These are phyloP conservation scores for Syzygium oleosum DNA, from an alignment of 345 rosid genomes.

Conservation along the genomic window DNA sequence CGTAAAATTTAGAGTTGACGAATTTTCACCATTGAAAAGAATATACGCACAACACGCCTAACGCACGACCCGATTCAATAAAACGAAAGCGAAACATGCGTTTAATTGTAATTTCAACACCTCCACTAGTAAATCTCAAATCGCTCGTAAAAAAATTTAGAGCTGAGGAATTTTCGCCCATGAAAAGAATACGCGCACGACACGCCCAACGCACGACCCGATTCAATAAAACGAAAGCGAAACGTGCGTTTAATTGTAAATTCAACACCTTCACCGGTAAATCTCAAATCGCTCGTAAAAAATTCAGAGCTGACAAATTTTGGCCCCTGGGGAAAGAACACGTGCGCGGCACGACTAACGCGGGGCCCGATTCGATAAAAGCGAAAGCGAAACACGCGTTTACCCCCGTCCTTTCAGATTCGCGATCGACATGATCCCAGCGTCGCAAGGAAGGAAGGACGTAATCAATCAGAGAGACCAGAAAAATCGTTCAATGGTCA, in stretches of 20 bases:
- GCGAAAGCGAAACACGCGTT: not conserved
- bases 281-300: no score
- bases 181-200: not conserved
- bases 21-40: not conserved
- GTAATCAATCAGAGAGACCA: no score
- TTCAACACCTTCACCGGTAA: no score
- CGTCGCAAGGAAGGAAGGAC: no score
- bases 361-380: no score
- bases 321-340: no score
- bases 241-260: no score
- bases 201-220: not conserved
- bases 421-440: not conserved
- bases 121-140: not conserved
- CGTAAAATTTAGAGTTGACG: not conserved
- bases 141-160: not conserved
- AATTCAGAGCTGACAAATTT: no score
- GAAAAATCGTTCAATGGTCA: not conserved
- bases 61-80: not conserved
- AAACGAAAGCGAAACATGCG: no score
- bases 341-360: no score
- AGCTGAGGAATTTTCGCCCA: not conserved
- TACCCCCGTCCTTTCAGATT: not conserved
- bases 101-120: no score
- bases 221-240: not conserved
- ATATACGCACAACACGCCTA: not conserved